phyloP scores from a whole-genome alignment of 805 yeast species.

The Schwanniomyces vanrijiae region DNA sequence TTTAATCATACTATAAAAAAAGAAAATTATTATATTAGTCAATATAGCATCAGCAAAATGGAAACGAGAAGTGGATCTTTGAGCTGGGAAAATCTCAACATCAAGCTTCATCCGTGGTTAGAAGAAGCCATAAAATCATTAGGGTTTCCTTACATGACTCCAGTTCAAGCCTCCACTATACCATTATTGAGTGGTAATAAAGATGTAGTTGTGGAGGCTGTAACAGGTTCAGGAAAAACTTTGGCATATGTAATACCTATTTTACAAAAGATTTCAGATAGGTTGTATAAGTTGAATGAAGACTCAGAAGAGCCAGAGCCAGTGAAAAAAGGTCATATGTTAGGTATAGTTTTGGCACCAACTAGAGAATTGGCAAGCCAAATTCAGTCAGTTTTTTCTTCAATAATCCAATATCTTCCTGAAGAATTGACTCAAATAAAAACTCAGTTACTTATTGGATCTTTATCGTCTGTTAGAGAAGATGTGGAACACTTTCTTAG shows the following conservation, averaged over 20 bases:
- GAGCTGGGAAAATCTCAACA: constrained; percentile 59
- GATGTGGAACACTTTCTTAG: constrained; percentile 62
- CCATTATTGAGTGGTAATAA: constrained; percentile 82
- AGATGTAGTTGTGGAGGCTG: constrained; percentile 96
- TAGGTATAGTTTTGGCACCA: constrained; percentile 73
- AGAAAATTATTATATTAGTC: neutral
- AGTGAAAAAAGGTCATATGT: constrained; percentile 62
- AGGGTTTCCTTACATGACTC: constrained; percentile 85
- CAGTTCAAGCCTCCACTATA: constrained; percentile 94
- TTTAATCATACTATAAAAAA: neutral
- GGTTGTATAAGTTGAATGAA: constrained; percentile 20
- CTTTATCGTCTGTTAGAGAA: constrained; percentile 61
- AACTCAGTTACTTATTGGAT: constrained; percentile 67
- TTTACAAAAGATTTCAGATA: constrained; percentile 57
- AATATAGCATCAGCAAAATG: constrained; percentile 8
- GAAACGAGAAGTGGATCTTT: constrained; percentile 42
- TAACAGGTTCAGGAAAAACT: constrained; percentile 98
- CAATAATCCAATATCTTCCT: constrained; percentile 58
- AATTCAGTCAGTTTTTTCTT: constrained; percentile 64
- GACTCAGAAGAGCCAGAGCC: constrained; percentile 24
- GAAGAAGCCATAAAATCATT: constrained; percentile 66
- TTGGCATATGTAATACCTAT: constrained; percentile 86
- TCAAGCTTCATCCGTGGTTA: constrained; percentile 67
- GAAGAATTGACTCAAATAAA: constrained; percentile 42
- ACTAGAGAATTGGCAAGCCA: constrained; percentile 71